These are phyloP conservation scores for Quercus agrifolia DNA, from an alignment of 306 rosid genomes.

Conservation along the genomic window DNA sequence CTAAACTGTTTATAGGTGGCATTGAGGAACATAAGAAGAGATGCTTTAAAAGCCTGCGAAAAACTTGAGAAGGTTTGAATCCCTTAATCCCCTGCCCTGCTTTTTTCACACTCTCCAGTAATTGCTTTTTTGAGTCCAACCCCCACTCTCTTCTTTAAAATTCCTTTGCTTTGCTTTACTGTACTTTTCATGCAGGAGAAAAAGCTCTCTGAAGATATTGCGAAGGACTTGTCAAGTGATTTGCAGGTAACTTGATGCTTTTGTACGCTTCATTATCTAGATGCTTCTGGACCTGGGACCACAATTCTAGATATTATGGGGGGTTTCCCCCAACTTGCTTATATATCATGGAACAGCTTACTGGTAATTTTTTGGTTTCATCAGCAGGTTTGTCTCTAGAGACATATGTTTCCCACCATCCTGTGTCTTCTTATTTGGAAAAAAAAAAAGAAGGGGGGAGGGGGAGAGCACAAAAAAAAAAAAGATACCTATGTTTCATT, in stretches of 20 bases:
- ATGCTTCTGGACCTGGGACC: not conserved
- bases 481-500: not conserved
- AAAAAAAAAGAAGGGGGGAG: not conserved
- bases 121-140: slow-evolving; percentile 8
- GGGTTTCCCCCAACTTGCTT: not conserved
- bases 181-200: slow-evolving; percentile 55
- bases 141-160: slow-evolving; percentile 4
- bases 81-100: slow-evolving; percentile 14
- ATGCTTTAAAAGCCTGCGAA: slow-evolving; percentile 85
- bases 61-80: slow-evolving; percentile 91
- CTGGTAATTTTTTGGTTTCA: not conserved
- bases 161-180: slow-evolving; percentile 11
- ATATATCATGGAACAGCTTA: not conserved
- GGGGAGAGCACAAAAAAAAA: not conserved
- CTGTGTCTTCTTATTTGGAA: not conserved
- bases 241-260: slow-evolving; percentile 69
- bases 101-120: slow-evolving; percentile 6
- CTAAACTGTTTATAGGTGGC: slow-evolving; percentile 59
- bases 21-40: slow-evolving; percentile 94
- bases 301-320: not conserved
- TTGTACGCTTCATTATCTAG: not conserved
- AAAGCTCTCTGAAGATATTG: slow-evolving; percentile 86
- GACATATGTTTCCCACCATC: not conserved
- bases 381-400: not conserved
- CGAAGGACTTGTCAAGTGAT: slow-evolving; percentile 80